These are phyloP conservation scores for Chaetomium tenue DNA, from an alignment of 495 filamentous ascomycete species.

Conservation along the genomic window DNA sequence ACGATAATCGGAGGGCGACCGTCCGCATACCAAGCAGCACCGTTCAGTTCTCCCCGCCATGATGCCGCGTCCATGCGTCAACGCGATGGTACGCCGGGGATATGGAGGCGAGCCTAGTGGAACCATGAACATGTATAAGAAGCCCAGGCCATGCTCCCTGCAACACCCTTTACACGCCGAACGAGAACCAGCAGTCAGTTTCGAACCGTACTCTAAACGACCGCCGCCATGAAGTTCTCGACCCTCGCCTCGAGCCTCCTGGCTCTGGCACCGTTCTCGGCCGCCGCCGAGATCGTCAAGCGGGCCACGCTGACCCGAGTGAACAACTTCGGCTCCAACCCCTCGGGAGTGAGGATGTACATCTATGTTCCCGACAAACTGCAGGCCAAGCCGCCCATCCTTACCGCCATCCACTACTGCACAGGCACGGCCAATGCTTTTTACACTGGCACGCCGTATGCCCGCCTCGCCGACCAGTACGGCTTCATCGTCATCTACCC, in stretches of 20 bases:
- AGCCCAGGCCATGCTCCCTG: neutral
- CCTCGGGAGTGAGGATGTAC: constrained; percentile 39
- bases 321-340: constrained; percentile 42
- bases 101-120: neutral
- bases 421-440: constrained; percentile 51
- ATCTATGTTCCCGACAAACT: constrained; percentile 44
- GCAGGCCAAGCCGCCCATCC: constrained; percentile 39
- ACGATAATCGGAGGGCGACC: constrained; percentile 24
- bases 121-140: constrained; percentile 7
- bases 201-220: neutral
- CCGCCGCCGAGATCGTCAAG: constrained; percentile 25
- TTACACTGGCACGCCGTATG: constrained; percentile 50
- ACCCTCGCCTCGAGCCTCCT: constrained; percentile 32
- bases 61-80: neutral
- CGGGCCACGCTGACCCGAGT: constrained; percentile 41
- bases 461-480: constrained; percentile 49
- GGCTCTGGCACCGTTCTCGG: constrained; percentile 25
- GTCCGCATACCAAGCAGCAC: constrained; percentile 17
- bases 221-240: constrained; percentile 34
- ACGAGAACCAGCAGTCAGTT: neutral
- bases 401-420: constrained; percentile 59
- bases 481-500: constrained; percentile 61
- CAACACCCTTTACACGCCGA: neutral
- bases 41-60: neutral
- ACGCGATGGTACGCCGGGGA: neutral